These are phyloP conservation scores for Paraconiothyrium sp. DNA, from an alignment of 2,329 filamentous ascomycete species.

Conservation along the genomic window DNA sequence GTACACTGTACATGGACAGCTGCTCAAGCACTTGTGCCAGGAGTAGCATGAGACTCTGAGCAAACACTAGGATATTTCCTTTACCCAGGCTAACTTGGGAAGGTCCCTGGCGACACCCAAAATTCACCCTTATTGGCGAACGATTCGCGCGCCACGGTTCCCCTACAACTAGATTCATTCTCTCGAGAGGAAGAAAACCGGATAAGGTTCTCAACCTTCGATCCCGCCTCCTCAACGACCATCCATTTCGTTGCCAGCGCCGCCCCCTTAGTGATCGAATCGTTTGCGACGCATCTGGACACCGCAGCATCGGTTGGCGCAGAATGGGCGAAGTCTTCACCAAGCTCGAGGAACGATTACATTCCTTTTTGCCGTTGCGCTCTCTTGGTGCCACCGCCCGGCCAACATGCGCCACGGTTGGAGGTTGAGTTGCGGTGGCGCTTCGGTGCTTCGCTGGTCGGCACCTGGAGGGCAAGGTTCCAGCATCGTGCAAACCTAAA, in stretches of 20 bases:
- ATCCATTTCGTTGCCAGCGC: constrained; percentile 33
- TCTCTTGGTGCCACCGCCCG: constrained; percentile 22
- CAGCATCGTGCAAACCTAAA: constrained; percentile 36
- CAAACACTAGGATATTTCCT: not conserved
- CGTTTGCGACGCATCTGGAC: constrained; percentile 33
- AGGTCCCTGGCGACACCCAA: constrained; percentile 1
- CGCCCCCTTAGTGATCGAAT: constrained; percentile 24
- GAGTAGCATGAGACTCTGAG: not conserved
- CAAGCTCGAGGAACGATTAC: constrained; percentile 21
- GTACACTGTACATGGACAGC: not conserved
- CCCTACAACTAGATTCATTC: constrained; percentile 37
- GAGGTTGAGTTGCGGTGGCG: constrained; percentile 43
- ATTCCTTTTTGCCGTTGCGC: constrained; percentile 40
- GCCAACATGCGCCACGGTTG: constrained; percentile 24
- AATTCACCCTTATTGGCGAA: not conserved
- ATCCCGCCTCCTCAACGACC: constrained; percentile 23
- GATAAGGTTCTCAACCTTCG: constrained; percentile 33
- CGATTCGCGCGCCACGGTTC: constrained; percentile 1
- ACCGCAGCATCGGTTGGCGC: constrained; percentile 31
- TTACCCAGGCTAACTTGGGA: not conserved
- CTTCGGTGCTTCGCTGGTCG: constrained; percentile 38
- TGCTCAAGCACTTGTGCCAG: not conserved
- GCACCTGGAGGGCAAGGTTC: constrained; percentile 26
- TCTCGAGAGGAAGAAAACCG: constrained; percentile 17
- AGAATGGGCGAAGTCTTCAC: constrained; percentile 28